phyloP scores from a whole-genome alignment of 176 grass and related monocot genomes.

The Aechmea fasciata region DNA sequence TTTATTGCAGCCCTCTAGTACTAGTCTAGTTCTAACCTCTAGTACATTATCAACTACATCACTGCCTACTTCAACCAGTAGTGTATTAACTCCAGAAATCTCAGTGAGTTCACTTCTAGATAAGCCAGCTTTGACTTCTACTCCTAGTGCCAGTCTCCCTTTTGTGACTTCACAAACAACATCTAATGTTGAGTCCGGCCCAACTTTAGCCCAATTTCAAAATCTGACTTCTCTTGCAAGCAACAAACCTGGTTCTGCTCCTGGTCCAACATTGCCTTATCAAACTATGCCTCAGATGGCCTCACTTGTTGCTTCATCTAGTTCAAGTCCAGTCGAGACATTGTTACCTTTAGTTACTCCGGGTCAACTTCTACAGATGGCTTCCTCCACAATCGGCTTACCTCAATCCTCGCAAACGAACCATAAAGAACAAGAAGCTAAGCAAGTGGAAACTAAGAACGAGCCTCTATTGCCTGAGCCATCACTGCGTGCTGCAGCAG shows the following conservation, averaged over 20 bases:
- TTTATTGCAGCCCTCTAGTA: constrained; percentile 32
- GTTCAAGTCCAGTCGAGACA: constrained; percentile 34
- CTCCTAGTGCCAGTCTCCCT: constrained; percentile 32
- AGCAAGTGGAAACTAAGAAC: constrained; percentile 28
- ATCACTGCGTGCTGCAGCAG: constrained; percentile 24
- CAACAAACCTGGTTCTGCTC: constrained; percentile 23
- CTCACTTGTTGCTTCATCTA: constrained; percentile 28
- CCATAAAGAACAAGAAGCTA: constrained; percentile 26
- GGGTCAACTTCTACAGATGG: constrained; percentile 48
- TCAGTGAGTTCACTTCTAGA: constrained; percentile 30
- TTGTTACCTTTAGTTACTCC: constrained; percentile 35
- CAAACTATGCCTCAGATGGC: constrained; percentile 37
- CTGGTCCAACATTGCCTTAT: constrained; percentile 35
- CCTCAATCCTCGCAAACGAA: constrained; percentile 41
- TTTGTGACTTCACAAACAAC: constrained; percentile 34
- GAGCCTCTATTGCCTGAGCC: constrained; percentile 57
- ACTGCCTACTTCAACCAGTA: constrained; percentile 26
- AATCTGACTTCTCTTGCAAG: constrained; percentile 31
- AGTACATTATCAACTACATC: constrained; percentile 27
- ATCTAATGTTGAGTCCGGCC: constrained; percentile 36
- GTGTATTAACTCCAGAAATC: constrained; percentile 39
- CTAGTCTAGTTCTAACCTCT: constrained; percentile 28
- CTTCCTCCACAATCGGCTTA: constrained; percentile 34
- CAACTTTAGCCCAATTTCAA: constrained; percentile 14
- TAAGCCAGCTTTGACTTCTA: constrained; percentile 33